Base-by-base conservation (phyloP, 1,284 basidiomycete species). In the Moesziomyces antarcticus region DNA sequence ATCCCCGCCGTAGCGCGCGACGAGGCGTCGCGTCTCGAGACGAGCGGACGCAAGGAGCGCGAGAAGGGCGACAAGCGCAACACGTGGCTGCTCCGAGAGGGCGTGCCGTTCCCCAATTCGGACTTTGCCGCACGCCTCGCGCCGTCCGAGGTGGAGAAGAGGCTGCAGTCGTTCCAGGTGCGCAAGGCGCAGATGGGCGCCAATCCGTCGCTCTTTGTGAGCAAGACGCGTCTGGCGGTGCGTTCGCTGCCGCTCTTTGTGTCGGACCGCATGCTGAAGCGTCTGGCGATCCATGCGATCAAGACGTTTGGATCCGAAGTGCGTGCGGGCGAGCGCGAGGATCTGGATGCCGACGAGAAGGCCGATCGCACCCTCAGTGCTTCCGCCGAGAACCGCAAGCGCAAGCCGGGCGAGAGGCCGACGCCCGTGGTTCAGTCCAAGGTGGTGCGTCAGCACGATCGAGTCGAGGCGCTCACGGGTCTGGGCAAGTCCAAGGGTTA, bases 191-290 rank as follows among this genome's bases (percentile, higher is more conserved):
- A 84, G 63, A 70, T 84, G 91, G 59, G 86, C 88, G 11, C 88
- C 94, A 99, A 99, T 84, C 95, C 97, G 0, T 91, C 93, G 1
- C 87, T 99, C 5, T 99, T 92, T 85, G 91, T 99, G 75, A 96
- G 93, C 40, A 92, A 91, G 83, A 98, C 94, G 0, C 92, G 97
- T 69, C 89, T 99, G 33, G 93, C 93, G 57, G 89, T 99, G 54
- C 92, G 96, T 5, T 93, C 97, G 82, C 88, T 99, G 21, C 96
- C 96, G 0, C 86, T 93, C 0, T 97, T 92, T 82, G 93, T 91
- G 3, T 92, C 92, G 0, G 94, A 99, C 81, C 90, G 92, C 51
- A 89, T 92, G 77, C 87, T 99, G 61, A 97, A 95, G 85, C 90
- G 92, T 3, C 88, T 99, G 18, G 93, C 92, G 0, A 88, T 91